Percentiles rank a stretch among this genome's conserved stretches.
Conservation (phyloP, 129 eudicot species). For the Erigeron canadensis region DNA sequence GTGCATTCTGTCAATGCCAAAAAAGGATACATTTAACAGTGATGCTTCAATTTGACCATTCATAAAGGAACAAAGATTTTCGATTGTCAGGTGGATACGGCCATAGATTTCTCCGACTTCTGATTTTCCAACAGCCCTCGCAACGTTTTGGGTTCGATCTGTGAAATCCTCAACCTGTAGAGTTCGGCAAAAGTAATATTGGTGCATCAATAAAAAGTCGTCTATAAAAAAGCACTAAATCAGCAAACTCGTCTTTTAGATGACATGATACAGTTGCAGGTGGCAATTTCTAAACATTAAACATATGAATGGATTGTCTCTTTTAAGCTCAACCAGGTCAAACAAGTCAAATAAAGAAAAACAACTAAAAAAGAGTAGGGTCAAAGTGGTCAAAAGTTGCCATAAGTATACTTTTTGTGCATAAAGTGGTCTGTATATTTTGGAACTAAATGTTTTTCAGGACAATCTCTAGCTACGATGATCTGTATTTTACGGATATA, state of each 20-base stretch:
- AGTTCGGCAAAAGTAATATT: conserved; percentile 7
- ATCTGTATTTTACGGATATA: not conserved
- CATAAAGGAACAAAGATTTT: conserved; percentile 42
- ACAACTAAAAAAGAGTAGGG: not conserved
- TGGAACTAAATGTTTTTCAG: no score
- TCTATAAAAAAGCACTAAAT: not conserved
- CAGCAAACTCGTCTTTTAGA: not conserved
- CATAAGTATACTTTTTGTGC: not conserved
- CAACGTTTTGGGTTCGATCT: conserved; percentile 77
- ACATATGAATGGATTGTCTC: not conserved
- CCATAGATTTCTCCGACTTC: conserved; percentile 48
- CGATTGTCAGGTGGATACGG: conserved; percentile 46
- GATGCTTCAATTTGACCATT: conserved; percentile 44
- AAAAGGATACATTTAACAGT: conserved; percentile 44
- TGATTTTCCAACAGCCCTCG: conserved; percentile 67
- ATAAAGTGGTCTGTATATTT: not conserved
- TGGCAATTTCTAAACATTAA: not conserved
- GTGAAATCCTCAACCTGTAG: conserved; percentile 94
- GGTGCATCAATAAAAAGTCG: not conserved
- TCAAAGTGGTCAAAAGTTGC: not conserved
- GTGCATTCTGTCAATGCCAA: conserved; percentile 39
- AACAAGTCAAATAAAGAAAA: not conserved
- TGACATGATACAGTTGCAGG: not conserved
- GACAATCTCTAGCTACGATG: not conserved
- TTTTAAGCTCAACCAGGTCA: not conserved